Evolutionary conservation across 2,329 filamentous ascomycete genomes (phyloP).

Genomic region (Zopfia rhizophila): DNA sequence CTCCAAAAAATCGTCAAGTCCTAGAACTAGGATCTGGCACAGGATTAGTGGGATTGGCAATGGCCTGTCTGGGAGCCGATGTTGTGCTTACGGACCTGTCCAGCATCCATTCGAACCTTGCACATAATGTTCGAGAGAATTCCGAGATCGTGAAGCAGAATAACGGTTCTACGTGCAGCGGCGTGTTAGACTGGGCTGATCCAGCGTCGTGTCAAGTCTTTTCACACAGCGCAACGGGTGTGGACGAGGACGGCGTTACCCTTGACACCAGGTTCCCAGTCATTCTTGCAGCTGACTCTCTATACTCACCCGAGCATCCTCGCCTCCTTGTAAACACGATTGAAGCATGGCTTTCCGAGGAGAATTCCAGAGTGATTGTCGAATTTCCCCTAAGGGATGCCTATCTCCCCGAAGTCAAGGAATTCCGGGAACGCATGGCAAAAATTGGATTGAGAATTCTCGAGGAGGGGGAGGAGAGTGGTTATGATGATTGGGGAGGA

Average conservation of each 20-base stretch:
- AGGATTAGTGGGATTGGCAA: conserved; percentile 87
- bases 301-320: conserved; percentile 89
- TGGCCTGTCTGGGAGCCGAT: conserved; percentile 74
- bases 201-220: conserved; percentile 61
- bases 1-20: conserved; percentile 41
- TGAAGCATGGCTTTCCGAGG: conserved; percentile 70
- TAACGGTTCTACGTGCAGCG: conserved; percentile 69
- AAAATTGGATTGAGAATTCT: conserved; percentile 63
- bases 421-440: conserved; percentile 71
- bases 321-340: conserved; percentile 77
- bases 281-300: conserved; percentile 83
- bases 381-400: conserved; percentile 83
- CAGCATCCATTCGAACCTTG: conserved; percentile 82
- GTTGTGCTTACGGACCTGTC: conserved; percentile 86
- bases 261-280: conserved; percentile 58
- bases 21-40: conserved; percentile 92
- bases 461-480: conserved; percentile 70
- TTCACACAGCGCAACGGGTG: conserved; percentile 9
- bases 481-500: conserved; percentile 78
- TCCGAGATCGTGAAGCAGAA: conserved; percentile 62
- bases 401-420: conserved; percentile 71
- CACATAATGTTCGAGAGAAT: conserved; percentile 77
- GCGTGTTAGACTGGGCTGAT: conserved; percentile 77
- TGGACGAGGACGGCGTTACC: conserved; percentile 16
- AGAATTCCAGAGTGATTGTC: conserved; percentile 73